Conservation (phyloP, 768 basidiomycete species). For the Tylopilus plumbeoviolaceoides region DNA sequence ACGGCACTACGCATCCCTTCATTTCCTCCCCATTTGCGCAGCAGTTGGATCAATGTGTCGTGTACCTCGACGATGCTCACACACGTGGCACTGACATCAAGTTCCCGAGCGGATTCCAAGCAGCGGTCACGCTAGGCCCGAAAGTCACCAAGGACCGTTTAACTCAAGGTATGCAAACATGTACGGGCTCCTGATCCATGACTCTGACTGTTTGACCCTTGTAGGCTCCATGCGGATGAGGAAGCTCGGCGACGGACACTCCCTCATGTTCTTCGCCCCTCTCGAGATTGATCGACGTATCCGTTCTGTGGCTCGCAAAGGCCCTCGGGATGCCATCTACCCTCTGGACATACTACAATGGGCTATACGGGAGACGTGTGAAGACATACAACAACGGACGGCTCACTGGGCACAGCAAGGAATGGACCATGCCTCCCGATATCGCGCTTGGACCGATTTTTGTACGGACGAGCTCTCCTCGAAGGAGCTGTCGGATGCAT, state of each 20-base stretch:
- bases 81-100: slow-evolving; percentile 39
- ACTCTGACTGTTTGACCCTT: neutral
- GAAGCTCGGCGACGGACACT: slow-evolving; percentile 41
- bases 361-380: slow-evolving; percentile 43
- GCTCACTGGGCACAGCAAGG: slow-evolving; percentile 43
- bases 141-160: slow-evolving; percentile 37
- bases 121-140: slow-evolving; percentile 37
- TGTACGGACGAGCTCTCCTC: neutral
- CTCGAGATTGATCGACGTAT: slow-evolving; percentile 37
- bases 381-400: slow-evolving; percentile 35
- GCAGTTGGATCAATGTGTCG: slow-evolving; percentile 32
- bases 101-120: slow-evolving; percentile 31
- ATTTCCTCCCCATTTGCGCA: slow-evolving; percentile 30
- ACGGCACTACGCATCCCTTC: slow-evolving; percentile 26
- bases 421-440: slow-evolving; percentile 16
- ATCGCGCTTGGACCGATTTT: slow-evolving; percentile 16
- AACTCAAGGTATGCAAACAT: slow-evolving; percentile 27
- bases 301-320: slow-evolving; percentile 21
- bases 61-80: slow-evolving; percentile 40
- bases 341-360: slow-evolving; percentile 40
- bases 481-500: neutral
- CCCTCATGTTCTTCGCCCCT: slow-evolving; percentile 44
- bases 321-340: neutral
- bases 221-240: slow-evolving; percentile 50
- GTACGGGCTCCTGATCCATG: too few species aligned